Conservation (phyloP, 2,329 filamentous ascomycete species). For the Leptographium radiaticola region DNA sequence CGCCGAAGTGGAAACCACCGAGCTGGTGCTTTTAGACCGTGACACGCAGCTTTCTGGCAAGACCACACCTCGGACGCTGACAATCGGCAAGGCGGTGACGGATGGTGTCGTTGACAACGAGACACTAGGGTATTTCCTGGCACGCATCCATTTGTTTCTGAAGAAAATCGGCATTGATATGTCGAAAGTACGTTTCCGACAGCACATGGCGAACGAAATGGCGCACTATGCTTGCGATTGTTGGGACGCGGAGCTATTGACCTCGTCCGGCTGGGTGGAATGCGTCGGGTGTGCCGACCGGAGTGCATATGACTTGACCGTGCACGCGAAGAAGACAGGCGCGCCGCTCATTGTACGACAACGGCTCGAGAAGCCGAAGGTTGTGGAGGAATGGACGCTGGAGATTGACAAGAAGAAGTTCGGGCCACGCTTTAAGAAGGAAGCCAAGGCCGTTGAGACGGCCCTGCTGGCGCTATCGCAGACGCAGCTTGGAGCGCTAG, state of each 20-base stretch:
- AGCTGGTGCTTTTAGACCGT: conserved; percentile 74
- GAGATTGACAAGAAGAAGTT: conserved; percentile 93
- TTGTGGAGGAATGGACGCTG: conserved; percentile 76
- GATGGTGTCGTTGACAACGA: conserved; percentile 85
- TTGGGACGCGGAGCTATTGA: conserved; percentile 92
- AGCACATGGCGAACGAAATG: conserved; percentile 75
- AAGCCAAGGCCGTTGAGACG: conserved; percentile 72
- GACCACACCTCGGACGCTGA: conserved; percentile 58
- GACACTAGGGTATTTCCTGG: conserved; percentile 94
- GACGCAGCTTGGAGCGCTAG: conserved; percentile 66
- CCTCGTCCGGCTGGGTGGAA: conserved; percentile 93
- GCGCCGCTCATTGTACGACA: conserved; percentile 76
- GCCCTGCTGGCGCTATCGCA: conserved; percentile 67
- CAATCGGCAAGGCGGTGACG: conserved; percentile 77
- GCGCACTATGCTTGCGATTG: conserved; percentile 93
- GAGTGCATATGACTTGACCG: conserved; percentile 84
- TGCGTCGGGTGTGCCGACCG: conserved; percentile 85
- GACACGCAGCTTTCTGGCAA: conserved; percentile 78
- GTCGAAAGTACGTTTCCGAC: conserved; percentile 84
- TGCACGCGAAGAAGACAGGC: conserved; percentile 88
- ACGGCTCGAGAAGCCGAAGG: conserved; percentile 61
- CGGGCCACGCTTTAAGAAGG: conserved; percentile 89
- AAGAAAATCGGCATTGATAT: conserved; percentile 76
- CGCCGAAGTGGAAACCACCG: conserved; percentile 67
- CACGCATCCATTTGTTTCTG: conserved; percentile 84